Conservation (phyloP, 495 filamentous ascomycete genomes). For the Cercophora samala region DNA sequence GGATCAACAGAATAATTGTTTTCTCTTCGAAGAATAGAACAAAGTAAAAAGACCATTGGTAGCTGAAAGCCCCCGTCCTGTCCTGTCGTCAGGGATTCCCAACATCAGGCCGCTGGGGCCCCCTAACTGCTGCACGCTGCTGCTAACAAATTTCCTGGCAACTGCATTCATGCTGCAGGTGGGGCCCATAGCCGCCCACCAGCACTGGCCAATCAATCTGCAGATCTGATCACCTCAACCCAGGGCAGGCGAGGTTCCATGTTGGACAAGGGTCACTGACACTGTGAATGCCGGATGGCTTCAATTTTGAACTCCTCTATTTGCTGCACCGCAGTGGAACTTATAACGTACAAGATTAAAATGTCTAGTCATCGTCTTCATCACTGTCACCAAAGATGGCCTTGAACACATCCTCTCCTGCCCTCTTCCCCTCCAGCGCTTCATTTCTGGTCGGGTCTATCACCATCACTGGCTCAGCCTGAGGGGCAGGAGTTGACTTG, state of each 20-base stretch:
- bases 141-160: not conserved
- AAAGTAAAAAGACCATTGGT: not conserved
- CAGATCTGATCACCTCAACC: not conserved
- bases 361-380: conserved; percentile 54
- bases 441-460: conserved; percentile 77
- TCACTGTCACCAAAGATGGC: conserved; percentile 91
- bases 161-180: conserved; percentile 2
- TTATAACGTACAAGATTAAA: not conserved
- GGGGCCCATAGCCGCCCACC: conserved; percentile 8
- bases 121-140: not conserved
- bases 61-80: not conserved
- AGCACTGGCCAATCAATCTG: not conserved
- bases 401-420: conserved; percentile 86
- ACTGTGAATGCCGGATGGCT: not conserved
- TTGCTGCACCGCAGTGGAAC: not conserved
- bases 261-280: not conserved
- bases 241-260: not conserved
- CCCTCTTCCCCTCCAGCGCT: conserved; percentile 75
- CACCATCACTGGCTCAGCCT: conserved; percentile 41
- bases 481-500: conserved; percentile 1
- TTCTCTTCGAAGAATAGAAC: not conserved
- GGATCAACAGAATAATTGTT: conserved; percentile 7
- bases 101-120: conserved; percentile 11
- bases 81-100: not conserved
- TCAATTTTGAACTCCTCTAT: not conserved